These are phyloP conservation scores for Camellia sinensis DNA, from an alignment of 148 eudicot genomes.

Conservation along the genomic window DNA sequence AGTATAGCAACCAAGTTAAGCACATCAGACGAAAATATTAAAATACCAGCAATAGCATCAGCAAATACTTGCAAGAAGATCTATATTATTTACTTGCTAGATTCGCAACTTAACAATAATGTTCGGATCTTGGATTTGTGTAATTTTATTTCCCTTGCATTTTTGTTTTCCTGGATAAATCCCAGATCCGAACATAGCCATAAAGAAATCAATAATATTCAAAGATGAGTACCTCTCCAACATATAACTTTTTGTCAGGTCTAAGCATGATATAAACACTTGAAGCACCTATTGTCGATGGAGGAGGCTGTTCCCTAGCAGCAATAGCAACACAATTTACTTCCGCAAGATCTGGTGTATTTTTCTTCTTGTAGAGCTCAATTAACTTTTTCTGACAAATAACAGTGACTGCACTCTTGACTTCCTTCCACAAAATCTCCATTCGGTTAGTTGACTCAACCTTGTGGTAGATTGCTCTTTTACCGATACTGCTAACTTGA, in stretches of 20 bases:
- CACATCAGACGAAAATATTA: neutral
- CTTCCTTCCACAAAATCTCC: conserved; percentile 40
- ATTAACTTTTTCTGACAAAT: conserved; percentile 54
- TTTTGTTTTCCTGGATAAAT: too few species aligned
- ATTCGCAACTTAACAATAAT: neutral
- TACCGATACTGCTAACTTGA: conserved; percentile 6
- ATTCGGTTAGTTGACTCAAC: conserved; percentile 13
- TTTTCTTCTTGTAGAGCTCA: conserved; percentile 40
- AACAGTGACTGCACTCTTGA: conserved; percentile 45
- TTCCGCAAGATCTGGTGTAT: conserved; percentile 27
- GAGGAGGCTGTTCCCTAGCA: conserved; percentile 88
- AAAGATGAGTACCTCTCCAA: conserved; percentile 68
- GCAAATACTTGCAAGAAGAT: neutral
- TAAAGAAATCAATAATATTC: neutral
- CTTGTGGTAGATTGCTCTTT: conserved; percentile 2
- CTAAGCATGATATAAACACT: conserved; percentile 84
- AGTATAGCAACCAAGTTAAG: neutral
- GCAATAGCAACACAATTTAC: conserved; percentile 52
- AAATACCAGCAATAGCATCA: neutral
- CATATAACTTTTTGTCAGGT: conserved; percentile 71
- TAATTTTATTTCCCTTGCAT: too few species aligned
- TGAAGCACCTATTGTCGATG: conserved; percentile 84
- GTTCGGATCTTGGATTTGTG: too few species aligned
- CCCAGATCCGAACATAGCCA: too few species aligned
- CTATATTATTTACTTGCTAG: neutral